phyloP scores from a whole-genome alignment of 495 filamentous ascomycete genomes.

The Neurospora pannonica region DNA sequence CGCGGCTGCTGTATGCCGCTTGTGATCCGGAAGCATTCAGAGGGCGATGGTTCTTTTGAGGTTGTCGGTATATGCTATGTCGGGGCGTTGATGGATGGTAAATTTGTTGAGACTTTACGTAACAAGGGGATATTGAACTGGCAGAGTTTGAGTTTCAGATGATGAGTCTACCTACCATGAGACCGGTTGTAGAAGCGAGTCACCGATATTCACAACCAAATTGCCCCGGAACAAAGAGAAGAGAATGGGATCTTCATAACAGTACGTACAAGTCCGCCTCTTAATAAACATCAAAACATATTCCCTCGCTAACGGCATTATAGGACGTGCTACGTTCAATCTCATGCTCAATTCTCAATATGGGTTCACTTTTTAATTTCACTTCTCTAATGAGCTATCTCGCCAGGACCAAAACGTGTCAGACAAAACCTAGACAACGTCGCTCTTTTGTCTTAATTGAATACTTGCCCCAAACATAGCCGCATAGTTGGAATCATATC shows the following conservation, averaged over 20 bases:
- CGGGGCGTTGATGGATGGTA: neutral
- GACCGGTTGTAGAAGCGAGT: neutral
- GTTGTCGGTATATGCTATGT: neutral
- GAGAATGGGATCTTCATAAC: too few species aligned
- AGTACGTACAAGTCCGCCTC: neutral
- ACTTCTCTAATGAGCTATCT: neutral
- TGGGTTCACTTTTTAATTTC: neutral
- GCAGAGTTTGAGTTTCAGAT: neutral
- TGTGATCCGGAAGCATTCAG: neutral
- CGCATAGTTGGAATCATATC: fast-evolving
- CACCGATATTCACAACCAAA: neutral
- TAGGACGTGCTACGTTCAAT: neutral
- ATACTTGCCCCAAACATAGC: neutral
- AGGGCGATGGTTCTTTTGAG: neutral
- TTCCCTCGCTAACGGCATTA: neutral
- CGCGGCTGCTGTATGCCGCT: neutral
- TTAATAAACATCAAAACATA: neutral
- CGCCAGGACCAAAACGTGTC: neutral
- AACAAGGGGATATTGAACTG: neutral
- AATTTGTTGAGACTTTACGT: neutral
- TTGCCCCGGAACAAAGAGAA: too few species aligned
- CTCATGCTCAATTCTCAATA: neutral
- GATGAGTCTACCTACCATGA: neutral
- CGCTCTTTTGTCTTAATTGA: too few species aligned
- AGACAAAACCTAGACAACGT: neutral